These are phyloP conservation scores for Hemerocallis citrina DNA, from an alignment of 106 monocot genomes.

Conservation along the genomic window DNA sequence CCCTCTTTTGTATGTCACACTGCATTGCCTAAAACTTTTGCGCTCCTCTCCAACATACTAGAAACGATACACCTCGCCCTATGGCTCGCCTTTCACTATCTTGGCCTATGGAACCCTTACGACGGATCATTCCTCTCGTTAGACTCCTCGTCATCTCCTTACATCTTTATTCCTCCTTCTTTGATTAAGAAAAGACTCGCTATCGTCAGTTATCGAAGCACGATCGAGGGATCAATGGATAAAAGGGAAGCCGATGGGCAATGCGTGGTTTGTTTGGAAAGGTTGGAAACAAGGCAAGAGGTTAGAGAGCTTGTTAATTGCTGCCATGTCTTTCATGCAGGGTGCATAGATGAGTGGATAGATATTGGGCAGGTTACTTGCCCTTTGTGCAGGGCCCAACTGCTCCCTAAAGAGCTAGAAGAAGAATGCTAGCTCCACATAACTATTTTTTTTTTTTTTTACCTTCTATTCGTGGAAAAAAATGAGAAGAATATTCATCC, in stretches of 20 bases:
- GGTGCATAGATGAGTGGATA: conserved; percentile 29
- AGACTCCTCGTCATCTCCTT: background rate
- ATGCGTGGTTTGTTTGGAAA: conserved; percentile 21
- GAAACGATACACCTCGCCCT: background rate
- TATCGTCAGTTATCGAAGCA: too few species aligned
- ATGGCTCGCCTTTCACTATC: background rate
- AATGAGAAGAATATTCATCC: too few species aligned
- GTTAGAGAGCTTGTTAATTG: conserved; percentile 32
- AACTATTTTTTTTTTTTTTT: too few species aligned
- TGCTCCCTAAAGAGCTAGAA: background rate
- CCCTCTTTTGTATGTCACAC: background rate
- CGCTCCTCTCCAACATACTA: background rate
- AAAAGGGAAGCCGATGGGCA: background rate
- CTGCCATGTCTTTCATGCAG: conserved; percentile 21
- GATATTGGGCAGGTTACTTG: conserved; percentile 19
- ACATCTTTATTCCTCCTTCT: background rate
- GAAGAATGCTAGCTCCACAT: too few species aligned
- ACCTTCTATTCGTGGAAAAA: too few species aligned
- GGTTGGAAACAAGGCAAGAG: conserved; percentile 11
- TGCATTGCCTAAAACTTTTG: background rate
- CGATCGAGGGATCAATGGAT: too few species aligned
- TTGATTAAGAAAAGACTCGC: background rate
- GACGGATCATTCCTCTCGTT: background rate
- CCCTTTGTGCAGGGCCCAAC: conserved; percentile 16
- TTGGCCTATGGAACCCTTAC: too few species aligned